Base-by-base conservation (phyloP, 176 grass and related monocot species). In the Carex myosuroides region DNA sequence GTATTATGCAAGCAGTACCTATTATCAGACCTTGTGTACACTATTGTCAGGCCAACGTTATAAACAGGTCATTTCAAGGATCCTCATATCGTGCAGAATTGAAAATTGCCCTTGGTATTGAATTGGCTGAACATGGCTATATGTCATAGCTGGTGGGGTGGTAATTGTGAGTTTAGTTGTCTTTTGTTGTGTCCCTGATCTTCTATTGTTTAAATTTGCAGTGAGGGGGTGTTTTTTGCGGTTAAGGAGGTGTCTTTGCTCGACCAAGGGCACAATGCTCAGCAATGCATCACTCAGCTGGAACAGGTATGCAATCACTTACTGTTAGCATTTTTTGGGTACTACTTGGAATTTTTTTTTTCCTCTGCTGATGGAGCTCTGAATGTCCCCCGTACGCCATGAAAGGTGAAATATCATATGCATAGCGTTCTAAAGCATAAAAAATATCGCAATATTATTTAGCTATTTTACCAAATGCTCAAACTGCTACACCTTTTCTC, bases 191-290 rank as follows among this genome's bases (percentile, higher is more conserved):
- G 7, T 55, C 0, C 24, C 50, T 77, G 13, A 56, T 21, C 11
- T 77, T 77, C 44, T 77, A 55, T 77, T 12, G 24, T 56, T 77
- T 55, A 22, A 77, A 30, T 65, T 42, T 93, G 48, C 81, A 98
- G 95, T 8, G 97, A 99, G 84, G 97, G 97, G 86, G 88, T 86
- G 0, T 99, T 99, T 87, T 99, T 99, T 91, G 97, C 97, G 76
- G 88, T 99, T 86, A 99, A 99, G 89, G 97, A 99, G 95, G 97
- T 99, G 13, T 74, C 70, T 56, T 95, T 99, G 84, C 88, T 99
- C 61, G 97, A 95, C 77, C 91, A 96, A 85, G 93, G 97, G 83
- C 90, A 81, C 87, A 99, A 95, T 37, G 91, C 97, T 16, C 77
- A 92, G 63, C 93, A 95, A 85, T 99, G 91, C 74, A 99, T 99